Percentiles rank a stretch among this genome's conserved stretches.
phyloP scores from a whole-genome alignment of 2,329 filamentous ascomycete species.

The Penicillium aurantiogriseum region DNA sequence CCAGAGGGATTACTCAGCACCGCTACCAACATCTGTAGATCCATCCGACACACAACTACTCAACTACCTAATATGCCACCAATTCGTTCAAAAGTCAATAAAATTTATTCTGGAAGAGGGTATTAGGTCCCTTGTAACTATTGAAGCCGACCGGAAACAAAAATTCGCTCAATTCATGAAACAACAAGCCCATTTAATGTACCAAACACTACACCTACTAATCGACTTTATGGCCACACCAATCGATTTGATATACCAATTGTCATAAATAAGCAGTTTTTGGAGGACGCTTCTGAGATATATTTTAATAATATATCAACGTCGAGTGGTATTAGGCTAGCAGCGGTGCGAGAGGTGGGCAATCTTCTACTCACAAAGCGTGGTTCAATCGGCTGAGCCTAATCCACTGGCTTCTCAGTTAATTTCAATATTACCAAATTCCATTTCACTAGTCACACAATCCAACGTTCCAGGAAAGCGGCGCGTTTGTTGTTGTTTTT shows the following conservation, averaged over 20 bases:
- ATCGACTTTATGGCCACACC: not conserved
- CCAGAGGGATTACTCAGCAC: not conserved
- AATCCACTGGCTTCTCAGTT: not conserved
- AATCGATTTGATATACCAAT: not conserved
- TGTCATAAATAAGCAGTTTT: not conserved
- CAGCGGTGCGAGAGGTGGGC: not conserved
- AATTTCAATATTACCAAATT: not conserved
- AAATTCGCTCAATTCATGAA: not conserved
- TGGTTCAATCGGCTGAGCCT: not conserved
- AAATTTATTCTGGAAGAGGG: no score
- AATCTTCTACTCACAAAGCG: not conserved
- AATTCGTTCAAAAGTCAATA: not conserved
- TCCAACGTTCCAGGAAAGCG: no score
- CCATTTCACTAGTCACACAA: not conserved
- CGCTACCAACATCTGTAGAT: no score
- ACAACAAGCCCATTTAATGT: not conserved
- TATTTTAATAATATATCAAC: not conserved
- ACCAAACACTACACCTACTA: not conserved
- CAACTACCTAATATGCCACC: not conserved
- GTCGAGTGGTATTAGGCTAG: not conserved
- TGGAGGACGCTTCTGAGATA: fast-evolving
- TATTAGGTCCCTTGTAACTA: not conserved
- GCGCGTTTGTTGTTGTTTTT: not conserved
- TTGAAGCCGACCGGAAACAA: no score
- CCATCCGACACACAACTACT: not conserved